These are phyloP conservation scores for Monosporascus ibericus DNA, from an alignment of 2,329 filamentous ascomycete species.

Conservation along the genomic window DNA sequence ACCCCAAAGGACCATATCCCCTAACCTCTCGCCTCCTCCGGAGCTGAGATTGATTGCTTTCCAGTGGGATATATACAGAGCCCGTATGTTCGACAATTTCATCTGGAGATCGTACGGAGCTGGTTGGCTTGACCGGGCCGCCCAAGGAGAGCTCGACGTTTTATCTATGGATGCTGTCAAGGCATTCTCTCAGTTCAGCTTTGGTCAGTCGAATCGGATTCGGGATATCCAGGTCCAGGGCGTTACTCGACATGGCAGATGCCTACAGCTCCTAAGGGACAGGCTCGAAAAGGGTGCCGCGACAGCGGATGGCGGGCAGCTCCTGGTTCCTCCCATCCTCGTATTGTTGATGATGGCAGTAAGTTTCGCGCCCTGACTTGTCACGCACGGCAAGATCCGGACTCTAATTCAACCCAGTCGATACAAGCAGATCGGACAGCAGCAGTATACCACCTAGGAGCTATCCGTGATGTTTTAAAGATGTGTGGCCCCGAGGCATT, in stretches of 20 bases:
- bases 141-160: conserved; percentile 8
- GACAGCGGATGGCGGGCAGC: conserved; percentile 2
- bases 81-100: conserved; percentile 12
- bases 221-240: conserved; percentile 8
- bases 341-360: conserved; percentile 14
- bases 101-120: conserved; percentile 13
- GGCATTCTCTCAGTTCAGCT: conserved; percentile 12
- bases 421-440: conserved; percentile 11
- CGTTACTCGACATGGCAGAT: conserved; percentile 10
- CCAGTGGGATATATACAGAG: conserved; percentile 2
- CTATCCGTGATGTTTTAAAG: conserved; percentile 8
- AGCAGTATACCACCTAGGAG: conserved; percentile 9
- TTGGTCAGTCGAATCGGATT: conserved; percentile 8
- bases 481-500: conserved; percentile 11
- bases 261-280: conserved; percentile 8
- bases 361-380: background rate
- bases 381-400: background rate
- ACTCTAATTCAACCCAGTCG: background rate
- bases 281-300: conserved; percentile 6
- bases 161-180: conserved; percentile 11
- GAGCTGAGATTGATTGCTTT: conserved; percentile 11
- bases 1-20: background rate
- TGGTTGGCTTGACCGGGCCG: conserved; percentile 12
- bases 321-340: conserved; percentile 10
- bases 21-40: conserved; percentile 1